phyloP scores from a whole-genome alignment of 306 rosid species.

The Trichosanthes cucumerina region DNA sequence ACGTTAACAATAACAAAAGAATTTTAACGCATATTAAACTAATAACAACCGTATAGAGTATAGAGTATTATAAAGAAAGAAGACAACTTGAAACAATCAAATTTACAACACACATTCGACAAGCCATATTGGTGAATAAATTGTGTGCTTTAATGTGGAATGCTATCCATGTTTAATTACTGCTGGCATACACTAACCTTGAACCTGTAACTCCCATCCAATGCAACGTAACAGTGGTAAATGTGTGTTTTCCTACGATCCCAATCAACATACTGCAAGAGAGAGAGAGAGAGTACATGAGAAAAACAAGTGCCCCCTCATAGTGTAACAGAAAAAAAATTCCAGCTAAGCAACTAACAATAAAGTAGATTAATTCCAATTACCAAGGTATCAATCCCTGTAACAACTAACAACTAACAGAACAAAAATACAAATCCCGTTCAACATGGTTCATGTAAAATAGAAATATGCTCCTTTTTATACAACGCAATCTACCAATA shows the following conservation, averaged over 20 bases:
- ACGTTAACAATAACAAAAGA: background rate
- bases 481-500: too few species aligned
- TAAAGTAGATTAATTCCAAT: background rate
- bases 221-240: slow-evolving; percentile 46
- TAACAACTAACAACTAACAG: background rate
- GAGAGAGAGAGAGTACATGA: background rate
- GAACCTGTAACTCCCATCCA: slow-evolving; percentile 40
- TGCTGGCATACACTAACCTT: slow-evolving; percentile 41
- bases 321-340: background rate
- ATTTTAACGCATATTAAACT: background rate
- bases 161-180: background rate
- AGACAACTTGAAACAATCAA: background rate
- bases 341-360: background rate
- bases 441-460: too few species aligned
- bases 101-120: background rate
- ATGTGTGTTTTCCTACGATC: slow-evolving; percentile 36
- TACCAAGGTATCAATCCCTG: too few species aligned
- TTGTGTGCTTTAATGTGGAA: background rate
- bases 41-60: background rate
- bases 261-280: slow-evolving; percentile 49
- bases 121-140: background rate
- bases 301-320: background rate
- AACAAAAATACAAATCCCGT: background rate
- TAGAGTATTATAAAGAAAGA: background rate
- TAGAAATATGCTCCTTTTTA: too few species aligned